phyloP scores from a whole-genome alignment of 2,329 filamentous ascomycete species.

The Verticillium zaregamsianum region DNA sequence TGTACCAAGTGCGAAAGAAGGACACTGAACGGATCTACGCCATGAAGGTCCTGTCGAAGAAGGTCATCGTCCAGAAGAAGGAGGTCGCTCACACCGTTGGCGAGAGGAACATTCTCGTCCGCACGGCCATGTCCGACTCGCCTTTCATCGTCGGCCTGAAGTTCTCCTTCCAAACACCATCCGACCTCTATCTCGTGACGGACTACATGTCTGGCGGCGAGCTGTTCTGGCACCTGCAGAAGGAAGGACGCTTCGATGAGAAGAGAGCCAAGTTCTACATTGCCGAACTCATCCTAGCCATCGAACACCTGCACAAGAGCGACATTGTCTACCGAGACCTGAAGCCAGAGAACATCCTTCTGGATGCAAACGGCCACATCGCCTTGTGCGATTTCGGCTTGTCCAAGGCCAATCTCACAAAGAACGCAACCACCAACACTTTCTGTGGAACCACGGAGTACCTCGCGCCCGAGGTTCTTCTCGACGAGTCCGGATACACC shows the following conservation, averaged over 20 bases:
- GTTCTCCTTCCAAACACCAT: constrained; percentile 97
- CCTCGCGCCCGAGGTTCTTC: constrained; percentile 86
- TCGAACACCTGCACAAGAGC: constrained; percentile 92
- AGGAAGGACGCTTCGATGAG: constrained; percentile 93
- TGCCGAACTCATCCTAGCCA: constrained; percentile 89
- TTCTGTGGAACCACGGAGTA: constrained; percentile 99
- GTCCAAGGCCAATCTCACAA: constrained; percentile 94
- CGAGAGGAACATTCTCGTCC: constrained; percentile 93
- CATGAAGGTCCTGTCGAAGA: constrained; percentile 99
- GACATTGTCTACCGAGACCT: constrained; percentile 97
- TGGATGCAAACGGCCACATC: constrained; percentile 97
- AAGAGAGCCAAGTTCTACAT: constrained; percentile 98
- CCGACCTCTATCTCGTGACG: constrained; percentile 95
- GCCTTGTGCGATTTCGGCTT: constrained; percentile 96
- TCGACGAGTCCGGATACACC: constrained; percentile 96
- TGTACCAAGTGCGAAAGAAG: constrained; percentile 97
- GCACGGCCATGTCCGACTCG: constrained; percentile 92
- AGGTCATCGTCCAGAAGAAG: constrained; percentile 99
- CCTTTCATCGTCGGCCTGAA: constrained; percentile 98
- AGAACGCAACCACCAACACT: constrained; percentile 97
- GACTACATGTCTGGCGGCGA: constrained; percentile 99
- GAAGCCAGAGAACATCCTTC: constrained; percentile 94
- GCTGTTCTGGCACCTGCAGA: constrained; percentile 97
- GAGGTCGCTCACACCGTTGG: constrained; percentile 96
- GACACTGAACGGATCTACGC: constrained; percentile 95